Conservation (phyloP, 23 red algal genomes). For the Cyanidioschyzon merolae region DNA sequence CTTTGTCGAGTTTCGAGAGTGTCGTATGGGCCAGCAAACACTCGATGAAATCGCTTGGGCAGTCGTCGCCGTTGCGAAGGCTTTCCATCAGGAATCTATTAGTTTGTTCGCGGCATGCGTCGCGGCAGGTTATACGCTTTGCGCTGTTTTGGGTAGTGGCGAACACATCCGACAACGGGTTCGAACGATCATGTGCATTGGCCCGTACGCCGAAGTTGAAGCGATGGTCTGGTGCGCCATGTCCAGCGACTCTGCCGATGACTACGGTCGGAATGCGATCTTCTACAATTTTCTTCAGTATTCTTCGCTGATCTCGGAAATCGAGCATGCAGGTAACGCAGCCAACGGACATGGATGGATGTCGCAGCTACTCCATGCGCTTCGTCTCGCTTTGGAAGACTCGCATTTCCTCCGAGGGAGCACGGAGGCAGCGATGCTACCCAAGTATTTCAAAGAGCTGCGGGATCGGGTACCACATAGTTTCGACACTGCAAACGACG, state of each 20-base stretch:
- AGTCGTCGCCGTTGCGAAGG: neutral
- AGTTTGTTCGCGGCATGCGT: neutral
- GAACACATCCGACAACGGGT: neutral
- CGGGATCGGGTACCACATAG: neutral
- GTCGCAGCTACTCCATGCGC: neutral
- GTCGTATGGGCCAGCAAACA: neutral
- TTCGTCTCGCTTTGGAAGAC: slow-evolving; percentile 7
- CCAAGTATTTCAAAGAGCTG: neutral
- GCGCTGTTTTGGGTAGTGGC: neutral
- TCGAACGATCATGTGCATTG: slow-evolving; percentile 2
- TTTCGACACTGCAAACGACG: neutral
- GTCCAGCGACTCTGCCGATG: neutral
- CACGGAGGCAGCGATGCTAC: neutral
- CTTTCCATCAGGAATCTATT: neutral
- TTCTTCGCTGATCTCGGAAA: neutral
- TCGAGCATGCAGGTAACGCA: neutral
- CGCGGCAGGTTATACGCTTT: neutral
- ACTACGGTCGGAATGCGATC: slow-evolving; percentile 2
- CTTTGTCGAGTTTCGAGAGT: slow-evolving; percentile 1
- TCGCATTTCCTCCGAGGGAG: neutral
- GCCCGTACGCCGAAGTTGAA: neutral
- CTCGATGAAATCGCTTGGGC: slow-evolving; percentile 12
- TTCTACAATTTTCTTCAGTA: slow-evolving; percentile 6
- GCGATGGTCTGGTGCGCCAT: neutral
- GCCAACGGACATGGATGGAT: neutral